Evolutionary conservation across 106 monocot species (phyloP).

Genomic region (Ottelia alismoides): DNA sequence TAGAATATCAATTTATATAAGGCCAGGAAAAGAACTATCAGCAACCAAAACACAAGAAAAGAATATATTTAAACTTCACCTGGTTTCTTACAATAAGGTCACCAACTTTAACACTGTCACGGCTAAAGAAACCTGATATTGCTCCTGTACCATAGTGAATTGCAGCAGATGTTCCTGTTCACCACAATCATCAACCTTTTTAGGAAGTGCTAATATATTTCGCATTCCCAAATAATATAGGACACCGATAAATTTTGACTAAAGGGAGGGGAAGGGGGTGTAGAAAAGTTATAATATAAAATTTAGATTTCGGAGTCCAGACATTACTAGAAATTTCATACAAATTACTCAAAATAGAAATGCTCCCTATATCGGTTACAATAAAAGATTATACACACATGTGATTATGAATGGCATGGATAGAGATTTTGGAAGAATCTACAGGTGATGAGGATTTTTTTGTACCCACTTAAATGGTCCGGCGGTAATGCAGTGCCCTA

Average conservation of each 20-base stretch:
- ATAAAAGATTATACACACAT: no score
- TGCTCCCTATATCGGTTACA: no score
- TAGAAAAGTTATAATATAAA: no score
- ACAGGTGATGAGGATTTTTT: no score
- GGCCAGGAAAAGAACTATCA: not conserved
- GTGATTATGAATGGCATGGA: no score
- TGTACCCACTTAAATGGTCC: no score
- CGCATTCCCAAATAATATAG: not conserved
- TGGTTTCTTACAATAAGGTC: constrained; percentile 70
- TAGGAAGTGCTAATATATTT: not conserved
- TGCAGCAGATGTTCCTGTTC: constrained; percentile 58
- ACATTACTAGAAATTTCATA: no score
- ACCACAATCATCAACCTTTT: not conserved
- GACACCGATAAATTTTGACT: not conserved
- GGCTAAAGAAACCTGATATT: constrained; percentile 69
- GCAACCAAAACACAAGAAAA: not conserved
- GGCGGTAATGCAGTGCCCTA: no score
- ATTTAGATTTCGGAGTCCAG: no score
- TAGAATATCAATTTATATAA: no score
- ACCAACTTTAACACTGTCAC: constrained; percentile 62
- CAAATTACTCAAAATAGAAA: no score
- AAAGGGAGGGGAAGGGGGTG: not conserved
- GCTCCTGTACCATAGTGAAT: constrained; percentile 88
- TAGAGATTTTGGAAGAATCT: no score
- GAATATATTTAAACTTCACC: constrained; percentile 18